Conservation (phyloP, 768 basidiomycete species). For the Piloderma croceum region DNA sequence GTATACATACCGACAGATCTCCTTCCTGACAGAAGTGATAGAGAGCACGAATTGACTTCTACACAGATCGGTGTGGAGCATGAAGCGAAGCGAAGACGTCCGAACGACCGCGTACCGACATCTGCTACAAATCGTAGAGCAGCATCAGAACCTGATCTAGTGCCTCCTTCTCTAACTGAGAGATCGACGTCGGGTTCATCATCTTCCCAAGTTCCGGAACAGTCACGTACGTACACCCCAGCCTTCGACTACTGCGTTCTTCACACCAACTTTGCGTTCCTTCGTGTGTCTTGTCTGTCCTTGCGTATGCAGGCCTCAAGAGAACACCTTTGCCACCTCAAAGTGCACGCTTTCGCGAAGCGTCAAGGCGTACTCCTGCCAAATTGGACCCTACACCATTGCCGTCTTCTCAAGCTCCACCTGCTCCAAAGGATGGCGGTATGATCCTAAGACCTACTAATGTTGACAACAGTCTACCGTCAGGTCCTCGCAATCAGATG, state of each 20-base stretch:
- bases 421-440: slow-evolving; percentile 8
- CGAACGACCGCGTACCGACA: too few relatives aligned
- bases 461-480: slow-evolving; percentile 3
- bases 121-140: too few relatives aligned
- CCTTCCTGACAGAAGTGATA: background rate
- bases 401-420: slow-evolving; percentile 11
- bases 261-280: slow-evolving; percentile 24
- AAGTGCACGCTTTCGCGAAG: slow-evolving; percentile 24
- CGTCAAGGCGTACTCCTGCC: too few relatives aligned
- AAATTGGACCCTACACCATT: slow-evolving; percentile 10
- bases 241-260: slow-evolving; percentile 22
- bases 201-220: slow-evolving; percentile 20
- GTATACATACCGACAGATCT: background rate
- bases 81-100: background rate
- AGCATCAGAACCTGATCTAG: too few relatives aligned
- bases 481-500: slow-evolving; percentile 13
- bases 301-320: too few relatives aligned
- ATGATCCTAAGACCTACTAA: background rate
- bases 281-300: too few relatives aligned
- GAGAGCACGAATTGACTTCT: too few relatives aligned
- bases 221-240: slow-evolving; percentile 34
- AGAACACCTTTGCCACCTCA: slow-evolving; percentile 34
- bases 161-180: too few relatives aligned
- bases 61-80: background rate
- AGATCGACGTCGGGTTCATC: too few relatives aligned